These are phyloP conservation scores for Rickenella mellea DNA, from an alignment of 768 basidiomycete species.

Conservation along the genomic window DNA sequence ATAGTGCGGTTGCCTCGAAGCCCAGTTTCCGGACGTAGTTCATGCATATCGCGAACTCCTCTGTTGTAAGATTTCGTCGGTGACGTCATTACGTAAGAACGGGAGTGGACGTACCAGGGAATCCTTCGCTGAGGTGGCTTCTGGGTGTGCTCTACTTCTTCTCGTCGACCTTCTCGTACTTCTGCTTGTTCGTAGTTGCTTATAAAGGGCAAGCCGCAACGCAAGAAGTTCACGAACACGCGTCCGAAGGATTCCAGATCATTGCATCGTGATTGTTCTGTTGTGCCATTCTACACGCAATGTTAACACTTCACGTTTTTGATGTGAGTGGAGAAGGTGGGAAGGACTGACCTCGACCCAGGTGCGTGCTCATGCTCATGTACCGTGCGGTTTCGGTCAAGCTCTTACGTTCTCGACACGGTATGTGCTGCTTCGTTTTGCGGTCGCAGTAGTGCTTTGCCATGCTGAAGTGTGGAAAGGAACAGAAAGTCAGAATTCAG, in stretches of 20 bases:
- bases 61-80: constrained; percentile 28
- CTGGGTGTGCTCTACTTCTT: constrained; percentile 95
- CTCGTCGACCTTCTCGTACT: constrained; percentile 99
- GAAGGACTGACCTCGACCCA: constrained; percentile 74
- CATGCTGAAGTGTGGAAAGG: constrained; percentile 88
- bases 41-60: constrained; percentile 98
- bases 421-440: constrained; percentile 95
- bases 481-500: background rate
- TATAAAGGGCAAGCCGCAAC: constrained; percentile 93
- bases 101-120: constrained; percentile 60
- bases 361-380: constrained; percentile 99
- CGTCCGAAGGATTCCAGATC: constrained; percentile 96
- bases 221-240: constrained; percentile 98
- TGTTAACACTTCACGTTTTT: background rate
- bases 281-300: background rate
- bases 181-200: constrained; percentile 98
- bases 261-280: constrained; percentile 72
- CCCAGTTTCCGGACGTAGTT: constrained; percentile 98
- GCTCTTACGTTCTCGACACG: constrained; percentile 97
- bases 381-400: constrained; percentile 95
- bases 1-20: constrained; percentile 93
- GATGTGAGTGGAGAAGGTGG: background rate
- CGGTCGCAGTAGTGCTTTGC: constrained; percentile 99
- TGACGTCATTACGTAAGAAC: constrained; percentile 3
- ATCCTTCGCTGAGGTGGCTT: constrained; percentile 89